phyloP scores from a whole-genome alignment of 2,329 filamentous ascomycete genomes.

The Aspergillus neoniger region DNA sequence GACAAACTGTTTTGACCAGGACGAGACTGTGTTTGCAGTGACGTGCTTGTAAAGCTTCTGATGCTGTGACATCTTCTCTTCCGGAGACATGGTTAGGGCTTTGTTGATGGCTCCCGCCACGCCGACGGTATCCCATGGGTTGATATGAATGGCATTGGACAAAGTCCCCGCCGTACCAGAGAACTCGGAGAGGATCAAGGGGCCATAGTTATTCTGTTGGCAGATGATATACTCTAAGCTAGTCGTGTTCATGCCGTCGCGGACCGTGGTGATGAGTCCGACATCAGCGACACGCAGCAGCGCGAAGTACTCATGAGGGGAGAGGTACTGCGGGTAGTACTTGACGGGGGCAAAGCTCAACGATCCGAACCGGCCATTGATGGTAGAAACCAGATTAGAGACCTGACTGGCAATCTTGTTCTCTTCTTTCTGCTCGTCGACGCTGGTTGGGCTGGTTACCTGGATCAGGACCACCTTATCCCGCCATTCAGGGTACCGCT shows the following conservation, averaged over 20 bases:
- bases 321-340: conserved; percentile 91
- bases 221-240: conserved; percentile 93
- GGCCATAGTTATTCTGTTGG: conserved; percentile 82
- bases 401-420: conserved; percentile 85
- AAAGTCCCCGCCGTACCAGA: conserved; percentile 89
- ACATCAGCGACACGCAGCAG: conserved; percentile 88
- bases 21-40: conserved; percentile 79
- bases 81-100: conserved; percentile 73
- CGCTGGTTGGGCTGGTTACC: conserved; percentile 83
- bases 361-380: conserved; percentile 88
- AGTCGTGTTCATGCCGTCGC: conserved; percentile 97
- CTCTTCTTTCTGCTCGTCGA: conserved; percentile 77
- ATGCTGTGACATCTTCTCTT: conserved; percentile 69
- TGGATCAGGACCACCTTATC: conserved; percentile 93
- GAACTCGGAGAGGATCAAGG: conserved; percentile 93
- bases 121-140: conserved; percentile 86
- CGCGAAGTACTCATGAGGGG: conserved; percentile 88
- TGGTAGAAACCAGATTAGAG: conserved; percentile 84
- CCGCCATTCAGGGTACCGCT: conserved; percentile 86
- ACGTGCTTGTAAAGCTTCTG: conserved; percentile 78
- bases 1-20: conserved; percentile 80
- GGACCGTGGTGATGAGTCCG: conserved; percentile 89
- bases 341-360: conserved; percentile 87
- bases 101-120: conserved; percentile 81
- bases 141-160: conserved; percentile 87